Base-by-base conservation (phyloP, 2,329 filamentous ascomycete genomes). In the Botryosphaeria dothidea region DNA sequence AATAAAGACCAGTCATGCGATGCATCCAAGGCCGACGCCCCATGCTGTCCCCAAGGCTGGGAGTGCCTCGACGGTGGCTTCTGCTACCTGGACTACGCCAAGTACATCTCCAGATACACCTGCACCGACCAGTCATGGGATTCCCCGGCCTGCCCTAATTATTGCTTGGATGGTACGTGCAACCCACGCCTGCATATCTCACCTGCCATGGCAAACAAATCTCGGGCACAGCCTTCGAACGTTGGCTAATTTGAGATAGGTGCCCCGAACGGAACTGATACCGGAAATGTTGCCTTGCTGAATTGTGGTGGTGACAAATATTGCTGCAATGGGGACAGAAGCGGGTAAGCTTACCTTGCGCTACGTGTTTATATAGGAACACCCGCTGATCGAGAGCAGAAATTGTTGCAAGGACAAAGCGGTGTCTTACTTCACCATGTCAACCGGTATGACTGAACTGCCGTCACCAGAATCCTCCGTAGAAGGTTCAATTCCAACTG, bases 11-110 rank as follows among this genome's bases (percentile, higher is more conserved):
- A 66, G 4, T 67, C 73, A 5, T 75, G 73, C 64, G 69, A 66
- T 7, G 57, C 51, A 21, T 51, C 51, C 27, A 17, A 17, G 4
- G 31, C n/a, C 4, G 72, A 68, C n/a, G 70, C 67, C 15, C 64
- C 68, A 5, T 78, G 76, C 67, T 78, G 76, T 64, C 75, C 76
- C 1, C 58, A 70, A 21, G 69, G 71, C 60, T 78, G 76, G 76
- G 57, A 65, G 9, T 78, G 76, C 62, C 61, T 73, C 8, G 66
- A 65, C 54, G 76, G 75, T 57, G 74, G 73, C 1, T 66, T 77
- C 51, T 78, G 76, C 67, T 73, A 72, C 49, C 63, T 72, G 21
- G 62, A 58, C 3, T 58, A 58, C 17, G 65, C 68, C 6, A 51
- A 70, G 29, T 66, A 69, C 15, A 73, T 70, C 62, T 71, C 70